Conservation (phyloP, 2,329 filamentous ascomycete species). For the Diaporthe batatas region DNA sequence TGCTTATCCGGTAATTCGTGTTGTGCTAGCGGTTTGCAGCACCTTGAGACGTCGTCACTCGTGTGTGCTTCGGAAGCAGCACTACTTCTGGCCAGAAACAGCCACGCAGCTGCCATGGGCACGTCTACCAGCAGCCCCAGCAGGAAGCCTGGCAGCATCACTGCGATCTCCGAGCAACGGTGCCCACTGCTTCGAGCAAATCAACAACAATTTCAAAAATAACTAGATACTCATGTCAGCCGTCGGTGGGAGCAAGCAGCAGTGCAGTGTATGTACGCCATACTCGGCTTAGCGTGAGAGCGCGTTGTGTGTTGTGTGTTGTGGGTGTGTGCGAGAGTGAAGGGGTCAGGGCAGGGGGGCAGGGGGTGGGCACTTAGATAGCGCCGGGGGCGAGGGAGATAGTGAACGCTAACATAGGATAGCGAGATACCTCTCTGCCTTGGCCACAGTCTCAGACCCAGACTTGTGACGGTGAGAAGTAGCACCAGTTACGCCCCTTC, state of each 20-base stretch:
- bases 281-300: slow-evolving; percentile 17
- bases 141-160: neutral
- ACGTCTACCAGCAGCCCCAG: neutral
- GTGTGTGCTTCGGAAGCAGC: slow-evolving; percentile 24
- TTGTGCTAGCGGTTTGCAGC: slow-evolving; percentile 27
- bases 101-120: too few species aligned
- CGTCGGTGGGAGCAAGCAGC: slow-evolving; percentile 6
- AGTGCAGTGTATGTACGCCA: slow-evolving; percentile 1
- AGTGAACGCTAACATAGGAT: slow-evolving; percentile 40
- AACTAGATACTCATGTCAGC: slow-evolving; percentile 9
- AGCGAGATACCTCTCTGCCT: slow-evolving; percentile 34
- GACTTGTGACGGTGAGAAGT: neutral
- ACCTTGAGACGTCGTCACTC: slow-evolving; percentile 21
- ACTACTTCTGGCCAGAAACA: slow-evolving; percentile 21
- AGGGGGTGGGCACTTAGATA: slow-evolving; percentile 39
- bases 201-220: neutral
- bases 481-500: neutral
- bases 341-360: neutral
- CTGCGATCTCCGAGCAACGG: neutral
- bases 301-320: too few species aligned
- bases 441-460: neutral
- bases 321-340: slow-evolving; percentile 31
- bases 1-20: slow-evolving; percentile 22
- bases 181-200: neutral
- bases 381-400: slow-evolving; percentile 27